phyloP scores from a whole-genome alignment of 257 asterid species.

The Thymus mandschuricus region DNA sequence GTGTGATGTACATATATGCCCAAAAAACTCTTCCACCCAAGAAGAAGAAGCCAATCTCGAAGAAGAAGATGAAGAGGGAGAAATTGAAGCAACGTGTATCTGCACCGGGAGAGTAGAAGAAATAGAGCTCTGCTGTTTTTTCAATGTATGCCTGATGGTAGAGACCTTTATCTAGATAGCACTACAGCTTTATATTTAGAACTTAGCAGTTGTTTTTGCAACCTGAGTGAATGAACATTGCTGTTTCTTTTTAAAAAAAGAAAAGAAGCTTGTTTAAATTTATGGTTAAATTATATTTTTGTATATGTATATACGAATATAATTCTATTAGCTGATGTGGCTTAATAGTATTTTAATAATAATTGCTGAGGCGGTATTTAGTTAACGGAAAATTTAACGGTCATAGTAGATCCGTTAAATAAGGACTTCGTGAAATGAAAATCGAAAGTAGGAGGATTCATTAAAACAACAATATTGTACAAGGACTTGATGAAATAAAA shows the following conservation, averaged over 20 bases:
- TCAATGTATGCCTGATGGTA: conserved; percentile 4
- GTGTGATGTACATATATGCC: conserved; percentile 68
- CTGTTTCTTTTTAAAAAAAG: background rate
- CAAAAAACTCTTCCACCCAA: conserved; percentile 80
- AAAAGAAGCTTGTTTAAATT: too few species aligned
- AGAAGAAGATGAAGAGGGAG: conserved; percentile 94
- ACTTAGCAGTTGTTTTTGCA: conserved; percentile 6
- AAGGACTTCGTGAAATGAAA: too few species aligned
- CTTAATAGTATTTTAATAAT: too few species aligned
- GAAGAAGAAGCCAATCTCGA: conserved; percentile 89
- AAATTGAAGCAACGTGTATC: conserved; percentile 93
- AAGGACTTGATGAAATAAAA: too few species aligned
- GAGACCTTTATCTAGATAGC: background rate
- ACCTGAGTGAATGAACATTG: background rate
- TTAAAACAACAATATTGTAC: too few species aligned
- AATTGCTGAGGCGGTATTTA: too few species aligned
- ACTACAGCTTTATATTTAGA: conserved; percentile 26
- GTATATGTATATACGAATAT: too few species aligned
- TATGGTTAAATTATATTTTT: too few species aligned
- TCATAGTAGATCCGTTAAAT: too few species aligned
- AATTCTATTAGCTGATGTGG: too few species aligned
- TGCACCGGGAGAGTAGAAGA: conserved; percentile 79
- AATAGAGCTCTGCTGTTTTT: conserved; percentile 26
- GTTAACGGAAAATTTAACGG: too few species aligned
- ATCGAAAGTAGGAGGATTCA: too few species aligned